A percentile compares a stretch with the other conserved stretches of the same genome.
Evolutionary conservation across 2,329 filamentous ascomycete species (phyloP).

Genomic region (Trichoderma koningii): DNA sequence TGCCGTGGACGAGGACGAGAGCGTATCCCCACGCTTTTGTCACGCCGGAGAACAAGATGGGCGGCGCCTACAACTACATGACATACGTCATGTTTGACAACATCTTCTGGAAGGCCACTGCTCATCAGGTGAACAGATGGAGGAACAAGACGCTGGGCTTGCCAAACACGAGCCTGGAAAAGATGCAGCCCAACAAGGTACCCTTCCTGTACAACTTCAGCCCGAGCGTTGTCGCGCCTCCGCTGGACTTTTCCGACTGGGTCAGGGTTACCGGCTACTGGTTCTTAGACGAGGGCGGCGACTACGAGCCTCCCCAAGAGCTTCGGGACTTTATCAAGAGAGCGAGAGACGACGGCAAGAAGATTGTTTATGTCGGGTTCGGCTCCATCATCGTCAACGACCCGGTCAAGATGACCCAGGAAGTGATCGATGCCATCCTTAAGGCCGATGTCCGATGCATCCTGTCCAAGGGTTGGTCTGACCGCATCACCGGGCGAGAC

Average conservation of each 20-base stretch:
- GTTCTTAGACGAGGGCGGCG: constrained; percentile 80
- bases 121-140: constrained; percentile 91
- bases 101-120: constrained; percentile 93
- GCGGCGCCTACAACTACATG: constrained; percentile 91
- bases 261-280: constrained; percentile 96
- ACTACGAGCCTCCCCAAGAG: constrained; percentile 74
- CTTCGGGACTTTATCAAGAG: constrained; percentile 80
- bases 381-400: constrained; percentile 94
- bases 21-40: constrained; percentile 97
- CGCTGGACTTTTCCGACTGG: constrained; percentile 96
- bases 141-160: constrained; percentile 77
- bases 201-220: constrained; percentile 98
- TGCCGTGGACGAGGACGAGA: constrained; percentile 96
- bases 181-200: constrained; percentile 95
- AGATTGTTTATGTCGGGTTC: constrained; percentile 95
- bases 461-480: constrained; percentile 95
- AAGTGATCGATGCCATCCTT: constrained; percentile 87
- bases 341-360: constrained; percentile 79
- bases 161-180: constrained; percentile 79
- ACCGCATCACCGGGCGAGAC: constrained; percentile 63
- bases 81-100: constrained; percentile 97
- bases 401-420: constrained; percentile 81
- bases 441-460: constrained; percentile 95
- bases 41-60: constrained; percentile 89
- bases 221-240: constrained; percentile 88